Base-by-base conservation (phyloP, 495 filamentous ascomycete genomes). In the Lasiosphaeria miniovina region DNA sequence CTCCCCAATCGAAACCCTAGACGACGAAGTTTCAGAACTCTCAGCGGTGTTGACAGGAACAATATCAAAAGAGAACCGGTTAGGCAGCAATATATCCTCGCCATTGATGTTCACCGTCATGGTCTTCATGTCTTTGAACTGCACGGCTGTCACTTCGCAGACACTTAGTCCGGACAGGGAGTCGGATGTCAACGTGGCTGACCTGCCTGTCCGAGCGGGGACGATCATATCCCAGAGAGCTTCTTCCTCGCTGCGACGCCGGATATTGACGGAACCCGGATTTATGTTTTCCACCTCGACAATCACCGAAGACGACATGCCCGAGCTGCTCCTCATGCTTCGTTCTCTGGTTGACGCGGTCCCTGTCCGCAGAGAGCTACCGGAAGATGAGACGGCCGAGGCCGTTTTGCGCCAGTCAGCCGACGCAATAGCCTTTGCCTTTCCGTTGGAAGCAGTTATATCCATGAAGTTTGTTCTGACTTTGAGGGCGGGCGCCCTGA, bases 391-490 rank as follows among this genome's bases (percentile, higher is more conserved):
- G 10, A 36, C 31, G 33, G 52, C 58, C 2, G 45, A 38, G 4
- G 63, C 58, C 32, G 54, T 59, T 54, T 57, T 72, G 11, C 70
- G 64, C 70, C 70, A 72, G 60, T 72, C 68, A 12, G 57, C 33
- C 4, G 70, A 67, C 12, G 62, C 58, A 7, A 68, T 60, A 14
- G 62, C 64, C 43, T 62, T 61, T n/a, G 62, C 65, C 35, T 55
- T 68, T 43, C 34, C 43, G 14, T 61, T 53, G 24, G 58, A 64
- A 8, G 31, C 3, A 5, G 38, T 24, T 9, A 35, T 12, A 15
- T 66, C 69, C 9, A 33, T 48, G n/a, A 52, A 34, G 10, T 54
- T 59, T 31, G 64, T 65, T 41, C 57, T 65, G 58, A 64, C 36
- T 14, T 38, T 41, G 36, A 66, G 59, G 14, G 57, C 54, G 15